phyloP scores from a whole-genome alignment of 2,329 filamentous ascomycete genomes.

The Paracoccidioides lutzii region DNA sequence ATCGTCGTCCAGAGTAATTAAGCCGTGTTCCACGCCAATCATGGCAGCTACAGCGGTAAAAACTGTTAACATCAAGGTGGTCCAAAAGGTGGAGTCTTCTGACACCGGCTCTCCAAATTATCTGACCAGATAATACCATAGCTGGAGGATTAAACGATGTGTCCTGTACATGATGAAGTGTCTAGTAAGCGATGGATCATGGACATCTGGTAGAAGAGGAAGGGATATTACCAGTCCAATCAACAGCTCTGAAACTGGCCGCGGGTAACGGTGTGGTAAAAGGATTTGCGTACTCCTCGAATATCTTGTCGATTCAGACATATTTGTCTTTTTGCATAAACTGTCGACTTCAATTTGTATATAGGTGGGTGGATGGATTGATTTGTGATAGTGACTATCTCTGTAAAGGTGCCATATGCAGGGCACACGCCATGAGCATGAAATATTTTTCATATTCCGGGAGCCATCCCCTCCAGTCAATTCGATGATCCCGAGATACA shows the following conservation, averaged over 20 bases:
- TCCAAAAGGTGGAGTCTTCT: constrained; percentile 11
- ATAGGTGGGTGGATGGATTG: too few species aligned
- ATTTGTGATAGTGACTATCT: too few species aligned
- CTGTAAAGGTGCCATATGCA: too few species aligned
- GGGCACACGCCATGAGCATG: too few species aligned
- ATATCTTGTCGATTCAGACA: neutral
- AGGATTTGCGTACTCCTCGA: neutral
- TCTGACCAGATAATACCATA: constrained; percentile 1
- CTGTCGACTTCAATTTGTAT: neutral
- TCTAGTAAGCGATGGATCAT: neutral
- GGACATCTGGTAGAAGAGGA: neutral
- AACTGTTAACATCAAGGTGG: constrained; percentile 10
- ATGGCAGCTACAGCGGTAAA: constrained; percentile 1
- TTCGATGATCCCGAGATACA: too few species aligned
- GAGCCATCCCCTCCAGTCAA: too few species aligned
- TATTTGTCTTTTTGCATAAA: neutral
- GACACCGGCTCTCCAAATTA: constrained; percentile 7
- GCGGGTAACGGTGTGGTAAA: neutral
- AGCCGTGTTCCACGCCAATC: neutral
- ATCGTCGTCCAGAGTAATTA: constrained; percentile 1
- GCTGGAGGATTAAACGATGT: neutral
- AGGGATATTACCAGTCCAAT: neutral
- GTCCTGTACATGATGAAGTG: neutral
- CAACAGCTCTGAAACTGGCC: neutral
- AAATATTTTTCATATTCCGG: too few species aligned